Evolutionary conservation across 2,329 filamentous ascomycete genomes (phyloP).

Genomic region (Pseudogymnoascus verrucosus): DNA sequence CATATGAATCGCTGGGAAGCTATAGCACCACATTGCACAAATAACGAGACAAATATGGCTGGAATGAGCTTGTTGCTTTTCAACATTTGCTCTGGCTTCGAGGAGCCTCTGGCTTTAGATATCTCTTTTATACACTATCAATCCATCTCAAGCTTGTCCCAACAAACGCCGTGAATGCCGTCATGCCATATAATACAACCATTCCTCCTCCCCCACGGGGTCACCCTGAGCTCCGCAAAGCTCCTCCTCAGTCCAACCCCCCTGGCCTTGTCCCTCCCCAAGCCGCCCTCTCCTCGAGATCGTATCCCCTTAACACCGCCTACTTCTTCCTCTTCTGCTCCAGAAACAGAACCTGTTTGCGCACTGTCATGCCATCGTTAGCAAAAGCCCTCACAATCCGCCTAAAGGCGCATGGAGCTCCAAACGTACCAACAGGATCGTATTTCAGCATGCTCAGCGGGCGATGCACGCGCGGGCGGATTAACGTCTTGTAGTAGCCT

Average conservation of each 20-base stretch:
- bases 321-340: constrained; percentile 67
- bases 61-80: constrained; percentile 2
- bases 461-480: constrained; percentile 68
- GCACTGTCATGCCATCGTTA: constrained; percentile 46
- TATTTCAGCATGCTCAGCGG: constrained; percentile 98
- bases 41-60: not conserved
- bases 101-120: not conserved
- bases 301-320: constrained; percentile 34
- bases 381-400: not conserved
- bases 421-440: constrained; percentile 77
- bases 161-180: constrained; percentile 8
- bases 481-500: constrained; percentile 90
- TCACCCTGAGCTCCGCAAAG: not conserved
- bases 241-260: not conserved
- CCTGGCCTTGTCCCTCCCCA: not conserved
- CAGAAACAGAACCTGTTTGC: constrained; percentile 86
- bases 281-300: not conserved
- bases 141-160: constrained; percentile 2
- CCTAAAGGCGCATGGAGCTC: not conserved
- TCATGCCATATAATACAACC: constrained; percentile 6
- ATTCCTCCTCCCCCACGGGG: not conserved
- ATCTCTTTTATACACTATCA: constrained; percentile 3
- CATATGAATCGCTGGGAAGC: not conserved
- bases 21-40: not conserved
- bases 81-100: not conserved